phyloP scores from a whole-genome alignment of 2,329 filamentous ascomycete species.

The Aspergillus floridensis region DNA sequence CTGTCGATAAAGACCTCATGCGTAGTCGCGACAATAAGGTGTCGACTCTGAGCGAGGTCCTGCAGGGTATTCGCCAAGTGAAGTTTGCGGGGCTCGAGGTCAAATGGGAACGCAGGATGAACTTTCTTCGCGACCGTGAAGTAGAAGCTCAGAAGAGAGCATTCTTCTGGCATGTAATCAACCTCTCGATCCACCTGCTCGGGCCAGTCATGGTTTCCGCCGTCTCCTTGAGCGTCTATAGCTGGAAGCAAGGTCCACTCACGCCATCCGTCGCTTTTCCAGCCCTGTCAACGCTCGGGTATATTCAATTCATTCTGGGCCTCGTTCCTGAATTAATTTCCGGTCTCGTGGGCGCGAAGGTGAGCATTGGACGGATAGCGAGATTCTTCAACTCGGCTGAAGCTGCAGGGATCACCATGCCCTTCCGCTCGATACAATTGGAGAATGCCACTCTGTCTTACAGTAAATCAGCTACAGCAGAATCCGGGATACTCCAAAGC shows the following conservation, averaged over 20 bases:
- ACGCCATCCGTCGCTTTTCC: conserved; percentile 74
- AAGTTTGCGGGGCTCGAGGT: conserved; percentile 76
- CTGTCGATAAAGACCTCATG: conserved; percentile 68
- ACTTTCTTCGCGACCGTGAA: conserved; percentile 63
- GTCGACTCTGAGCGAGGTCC: conserved; percentile 70
- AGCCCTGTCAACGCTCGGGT: conserved; percentile 66
- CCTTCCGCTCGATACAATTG: conserved; percentile 62
- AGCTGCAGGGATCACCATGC: conserved; percentile 25
- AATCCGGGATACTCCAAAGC: neutral
- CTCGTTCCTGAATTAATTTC: conserved; percentile 72
- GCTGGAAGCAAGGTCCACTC: conserved; percentile 59
- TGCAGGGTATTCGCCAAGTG: conserved; percentile 78
- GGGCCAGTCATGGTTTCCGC: conserved; percentile 72
- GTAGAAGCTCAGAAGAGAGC: conserved; percentile 64
- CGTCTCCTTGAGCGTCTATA: conserved; percentile 67
- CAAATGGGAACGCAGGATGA: conserved; percentile 71
- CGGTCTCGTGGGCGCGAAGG: conserved; percentile 65
- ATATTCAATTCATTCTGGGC: conserved; percentile 67
- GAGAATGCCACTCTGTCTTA: conserved; percentile 59
- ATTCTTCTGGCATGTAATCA: conserved; percentile 61
- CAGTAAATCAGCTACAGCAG: neutral
- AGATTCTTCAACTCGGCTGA: conserved; percentile 67
- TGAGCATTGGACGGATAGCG: conserved; percentile 68
- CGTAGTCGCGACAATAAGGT: conserved; percentile 73
- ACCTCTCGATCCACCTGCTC: conserved; percentile 68